A percentile compares a stretch with the other conserved stretches of the same genome.
phyloP scores from a whole-genome alignment of 495 filamentous ascomycete species.

The Xylaria acuta region DNA sequence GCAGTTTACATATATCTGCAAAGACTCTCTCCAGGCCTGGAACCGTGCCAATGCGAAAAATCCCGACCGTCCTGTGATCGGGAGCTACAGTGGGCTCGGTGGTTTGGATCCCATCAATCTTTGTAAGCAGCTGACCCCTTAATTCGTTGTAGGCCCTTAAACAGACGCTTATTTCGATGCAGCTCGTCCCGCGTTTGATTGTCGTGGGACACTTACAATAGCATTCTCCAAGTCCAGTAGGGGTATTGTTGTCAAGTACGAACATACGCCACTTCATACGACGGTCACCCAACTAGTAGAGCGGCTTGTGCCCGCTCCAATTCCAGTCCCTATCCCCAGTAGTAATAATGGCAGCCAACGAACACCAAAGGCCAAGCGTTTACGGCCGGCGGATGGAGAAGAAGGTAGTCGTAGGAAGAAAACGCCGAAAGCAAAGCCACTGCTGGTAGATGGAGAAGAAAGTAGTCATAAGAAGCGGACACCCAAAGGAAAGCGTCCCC shows the following conservation, averaged over 20 bases:
- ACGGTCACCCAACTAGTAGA: conserved; percentile 51
- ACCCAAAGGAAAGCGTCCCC: conserved; percentile 34
- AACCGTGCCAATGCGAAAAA: conserved; percentile 48
- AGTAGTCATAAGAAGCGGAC: conserved; percentile 31
- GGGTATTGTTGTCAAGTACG: conserved; percentile 52
- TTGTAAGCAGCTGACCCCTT: conserved; percentile 33
- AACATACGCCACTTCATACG: conserved; percentile 55
- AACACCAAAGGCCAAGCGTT: conserved; percentile 35
- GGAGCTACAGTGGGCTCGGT: conserved; percentile 49
- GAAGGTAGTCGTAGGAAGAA: conserved; percentile 36
- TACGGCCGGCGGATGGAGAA: conserved; percentile 34
- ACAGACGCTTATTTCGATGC: conserved; percentile 30
- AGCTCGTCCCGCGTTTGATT: conserved; percentile 59
- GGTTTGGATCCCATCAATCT: conserved; percentile 48
- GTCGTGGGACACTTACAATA: conserved; percentile 52
- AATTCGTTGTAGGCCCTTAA: not conserved
- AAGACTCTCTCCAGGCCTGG: conserved; percentile 55
- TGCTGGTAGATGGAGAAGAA: conserved; percentile 22
- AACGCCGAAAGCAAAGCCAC: conserved; percentile 35
- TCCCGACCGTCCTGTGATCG: conserved; percentile 44
- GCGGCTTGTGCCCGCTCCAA: conserved; percentile 43
- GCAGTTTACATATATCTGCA: conserved; percentile 56
- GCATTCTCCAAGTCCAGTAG: conserved; percentile 48
- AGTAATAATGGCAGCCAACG: conserved; percentile 14
- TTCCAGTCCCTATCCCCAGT: conserved; percentile 25